Conservation (phyloP, 2,329 filamentous ascomycete species). For the Malbranchea zuffiana region DNA sequence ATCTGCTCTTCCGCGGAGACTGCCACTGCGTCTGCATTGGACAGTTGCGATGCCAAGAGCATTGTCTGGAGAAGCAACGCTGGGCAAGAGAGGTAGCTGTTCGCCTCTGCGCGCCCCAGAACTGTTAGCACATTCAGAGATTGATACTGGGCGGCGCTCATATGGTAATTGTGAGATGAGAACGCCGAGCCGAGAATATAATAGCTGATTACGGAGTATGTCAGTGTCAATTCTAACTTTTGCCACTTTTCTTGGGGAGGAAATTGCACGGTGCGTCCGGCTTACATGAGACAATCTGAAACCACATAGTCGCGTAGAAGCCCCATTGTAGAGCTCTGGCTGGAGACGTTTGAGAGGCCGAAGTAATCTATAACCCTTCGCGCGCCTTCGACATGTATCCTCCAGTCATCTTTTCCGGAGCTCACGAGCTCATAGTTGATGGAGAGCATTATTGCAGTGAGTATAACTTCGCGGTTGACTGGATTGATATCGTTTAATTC, state of each 20-base stretch:
- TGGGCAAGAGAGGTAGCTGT: conserved; percentile 9
- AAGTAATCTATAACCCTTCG: conserved; percentile 17
- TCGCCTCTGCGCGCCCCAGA: conserved; percentile 7
- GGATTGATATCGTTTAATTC: conserved; percentile 22
- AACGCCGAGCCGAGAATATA: conserved; percentile 10
- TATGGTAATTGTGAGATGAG: not conserved
- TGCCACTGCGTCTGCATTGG: not conserved
- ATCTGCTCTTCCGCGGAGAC: conserved; percentile 2
- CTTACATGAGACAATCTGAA: conserved; percentile 16
- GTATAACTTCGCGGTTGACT: conserved; percentile 32
- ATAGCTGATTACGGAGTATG: conserved; percentile 6
- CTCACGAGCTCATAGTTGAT: conserved; percentile 37
- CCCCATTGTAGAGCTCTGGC: conserved; percentile 1
- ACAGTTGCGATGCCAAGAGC: conserved; percentile 7
- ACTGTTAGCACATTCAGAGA: conserved; percentile 5
- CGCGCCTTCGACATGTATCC: conserved; percentile 42
- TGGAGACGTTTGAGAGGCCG: not conserved
- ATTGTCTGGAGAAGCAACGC: conserved; percentile 8
- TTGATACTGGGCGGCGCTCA: not conserved
- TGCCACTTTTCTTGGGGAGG: conserved; percentile 24
- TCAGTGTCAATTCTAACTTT: not conserved
- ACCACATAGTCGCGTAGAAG: conserved; percentile 16
- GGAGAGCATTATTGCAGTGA: conserved; percentile 28
- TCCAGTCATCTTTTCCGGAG: conserved; percentile 43
- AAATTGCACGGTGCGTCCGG: conserved; percentile 27